Evolutionary conservation across 495 filamentous ascomycete species (phyloP).

Genomic region (Penicillium arizonense): DNA sequence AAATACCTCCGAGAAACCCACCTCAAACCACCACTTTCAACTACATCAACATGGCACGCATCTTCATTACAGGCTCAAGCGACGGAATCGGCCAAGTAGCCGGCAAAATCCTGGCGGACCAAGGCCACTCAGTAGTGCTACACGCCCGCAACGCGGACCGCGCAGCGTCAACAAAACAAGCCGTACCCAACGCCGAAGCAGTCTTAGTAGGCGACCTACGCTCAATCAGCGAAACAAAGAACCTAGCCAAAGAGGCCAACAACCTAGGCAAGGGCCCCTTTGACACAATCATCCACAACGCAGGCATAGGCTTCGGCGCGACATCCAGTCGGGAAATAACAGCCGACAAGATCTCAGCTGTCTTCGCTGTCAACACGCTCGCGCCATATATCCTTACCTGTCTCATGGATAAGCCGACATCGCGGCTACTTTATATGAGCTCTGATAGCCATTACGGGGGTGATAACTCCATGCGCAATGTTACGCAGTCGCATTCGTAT

Average conservation of each 20-base stretch:
- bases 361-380: constrained; percentile 56
- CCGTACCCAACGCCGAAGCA: constrained; percentile 46
- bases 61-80: constrained; percentile 56
- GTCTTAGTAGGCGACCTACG: constrained; percentile 52
- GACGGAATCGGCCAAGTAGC: constrained; percentile 48
- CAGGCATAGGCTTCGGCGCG: constrained; percentile 43
- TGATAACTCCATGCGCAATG: constrained; percentile 38
- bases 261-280: constrained; percentile 37
- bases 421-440: constrained; percentile 50
- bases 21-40: neutral
- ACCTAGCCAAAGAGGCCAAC: constrained; percentile 50
- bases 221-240: constrained; percentile 52
- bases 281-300: constrained; percentile 60
- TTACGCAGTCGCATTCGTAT: constrained; percentile 38
- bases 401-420: constrained; percentile 49
- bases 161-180: constrained; percentile 39
- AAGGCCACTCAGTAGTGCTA: constrained; percentile 54
- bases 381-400: constrained; percentile 58
- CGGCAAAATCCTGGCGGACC: constrained; percentile 47
- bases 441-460: constrained; percentile 51
- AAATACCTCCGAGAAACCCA: neutral
- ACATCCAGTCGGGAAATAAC: constrained; percentile 32
- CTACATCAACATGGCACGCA: constrained; percentile 42
- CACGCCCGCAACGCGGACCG: constrained; percentile 55
- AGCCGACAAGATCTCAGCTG: constrained; percentile 47